These are phyloP conservation scores for Aspergillus ustus DNA, from an alignment of 2,329 filamentous ascomycete species.

Conservation along the genomic window DNA sequence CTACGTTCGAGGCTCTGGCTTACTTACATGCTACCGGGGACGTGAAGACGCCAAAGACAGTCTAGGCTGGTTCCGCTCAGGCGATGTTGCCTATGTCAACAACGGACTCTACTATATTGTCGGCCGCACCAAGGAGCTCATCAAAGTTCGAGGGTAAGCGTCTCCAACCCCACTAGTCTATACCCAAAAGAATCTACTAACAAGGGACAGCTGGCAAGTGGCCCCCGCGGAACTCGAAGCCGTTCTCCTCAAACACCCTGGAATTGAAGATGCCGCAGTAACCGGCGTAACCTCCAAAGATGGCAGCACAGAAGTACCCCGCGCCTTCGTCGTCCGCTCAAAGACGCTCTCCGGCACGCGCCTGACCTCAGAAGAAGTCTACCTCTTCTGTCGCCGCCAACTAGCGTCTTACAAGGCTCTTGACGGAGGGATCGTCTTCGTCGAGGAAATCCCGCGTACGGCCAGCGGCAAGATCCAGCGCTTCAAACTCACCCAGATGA, in stretches of 20 bases:
- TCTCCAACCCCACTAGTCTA: neutral
- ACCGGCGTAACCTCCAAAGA: conserved; percentile 47
- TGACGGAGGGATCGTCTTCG: conserved; percentile 53
- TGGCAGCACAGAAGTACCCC: conserved; percentile 44
- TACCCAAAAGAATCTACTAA: neutral
- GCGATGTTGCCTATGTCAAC: conserved; percentile 45
- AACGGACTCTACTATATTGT: conserved; percentile 46
- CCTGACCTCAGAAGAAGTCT: conserved; percentile 48
- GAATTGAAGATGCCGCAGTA: conserved; percentile 52
- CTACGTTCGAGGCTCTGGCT: conserved; percentile 43
- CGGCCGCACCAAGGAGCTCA: conserved; percentile 50
- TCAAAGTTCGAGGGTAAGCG: conserved; percentile 52
- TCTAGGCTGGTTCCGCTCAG: conserved; percentile 50
- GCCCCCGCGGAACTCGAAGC: conserved; percentile 55
- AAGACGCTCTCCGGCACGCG: conserved; percentile 26
- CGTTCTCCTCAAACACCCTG: conserved; percentile 50
- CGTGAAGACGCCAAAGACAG: conserved; percentile 40
- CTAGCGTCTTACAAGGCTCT: conserved; percentile 56
- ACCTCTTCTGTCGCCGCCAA: conserved; percentile 44
- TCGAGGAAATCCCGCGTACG: conserved; percentile 55
- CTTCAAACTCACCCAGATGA: conserved; percentile 46
- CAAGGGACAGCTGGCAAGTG: conserved; percentile 50
- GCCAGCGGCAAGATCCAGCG: conserved; percentile 56
- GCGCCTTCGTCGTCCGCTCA: conserved; percentile 52
- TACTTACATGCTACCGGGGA: conserved; percentile 45